Evolutionary conservation across 2,329 filamentous ascomycete species (phyloP).

Genomic region (Talaromyces islandicus): DNA sequence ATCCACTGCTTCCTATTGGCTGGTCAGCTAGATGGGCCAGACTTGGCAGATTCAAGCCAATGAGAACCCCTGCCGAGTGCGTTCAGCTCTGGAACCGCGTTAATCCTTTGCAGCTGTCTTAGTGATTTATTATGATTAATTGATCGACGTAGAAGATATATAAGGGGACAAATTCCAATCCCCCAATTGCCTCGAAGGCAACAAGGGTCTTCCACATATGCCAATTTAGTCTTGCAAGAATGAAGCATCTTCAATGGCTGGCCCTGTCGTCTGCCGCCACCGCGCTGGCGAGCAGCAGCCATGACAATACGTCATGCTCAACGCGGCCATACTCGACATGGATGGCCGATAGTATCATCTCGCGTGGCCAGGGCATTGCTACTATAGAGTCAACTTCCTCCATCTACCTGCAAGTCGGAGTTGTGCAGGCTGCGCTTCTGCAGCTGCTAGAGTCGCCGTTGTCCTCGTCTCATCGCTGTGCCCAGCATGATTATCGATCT

Average conservation of each 20-base stretch:
- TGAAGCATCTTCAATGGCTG: not conserved
- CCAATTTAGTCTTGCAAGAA: not conserved
- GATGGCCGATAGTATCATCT: slow-evolving; percentile 24
- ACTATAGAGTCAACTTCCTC: slow-evolving; percentile 7
- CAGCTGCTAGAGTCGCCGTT: slow-evolving; percentile 12
- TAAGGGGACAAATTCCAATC: not conserved
- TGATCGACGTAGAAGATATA: not conserved
- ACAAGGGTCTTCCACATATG: not conserved
- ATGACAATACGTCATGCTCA: not conserved
- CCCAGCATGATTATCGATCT: slow-evolving; percentile 14
- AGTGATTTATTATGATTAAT: not conserved
- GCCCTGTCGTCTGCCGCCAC: not conserved
- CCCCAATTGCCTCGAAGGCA: not conserved
- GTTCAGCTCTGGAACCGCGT: not conserved
- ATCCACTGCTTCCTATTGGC: not conserved
- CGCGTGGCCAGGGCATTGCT: slow-evolving; percentile 17
- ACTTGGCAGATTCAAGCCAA: not conserved
- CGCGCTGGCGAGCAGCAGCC: not conserved
- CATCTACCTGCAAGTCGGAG: slow-evolving; percentile 15
- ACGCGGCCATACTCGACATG: slow-evolving; percentile 18
- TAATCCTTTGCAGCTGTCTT: not conserved
- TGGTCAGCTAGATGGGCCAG: not conserved
- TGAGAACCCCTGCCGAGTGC: not conserved
- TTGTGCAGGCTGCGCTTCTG: slow-evolving; percentile 20
- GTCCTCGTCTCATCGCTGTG: not conserved